Evolutionary conservation across 768 basidiomycete species (phyloP), one percentile per base, ranked within the genome.

Genomic region (Tricholomella constricta): DNA sequence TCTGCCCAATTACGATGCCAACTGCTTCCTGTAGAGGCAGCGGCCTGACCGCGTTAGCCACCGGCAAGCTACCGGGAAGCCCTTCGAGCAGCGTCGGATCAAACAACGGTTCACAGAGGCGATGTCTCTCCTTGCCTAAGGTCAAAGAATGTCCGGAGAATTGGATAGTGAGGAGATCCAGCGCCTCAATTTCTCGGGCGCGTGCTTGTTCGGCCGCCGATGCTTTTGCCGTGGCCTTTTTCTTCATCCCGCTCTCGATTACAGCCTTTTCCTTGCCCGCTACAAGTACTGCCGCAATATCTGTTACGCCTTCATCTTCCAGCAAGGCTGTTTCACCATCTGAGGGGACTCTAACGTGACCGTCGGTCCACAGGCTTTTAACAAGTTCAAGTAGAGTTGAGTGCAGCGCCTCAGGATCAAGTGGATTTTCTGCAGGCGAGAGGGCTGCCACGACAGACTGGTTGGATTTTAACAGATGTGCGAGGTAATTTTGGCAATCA

Each of bases 231-330:
- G 77, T 85, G 22, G 81, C 79, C 58, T 86, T 86, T 65, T 87
- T 89, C 72, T 89, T 91, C 74, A 86, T 87, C 17, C 85, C 88
- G 55, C 83, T 84, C 68, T 94, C 91, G 55, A 95, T 94, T 29
- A 94, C 83, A 0, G 91, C 89, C 59, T 87, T 85, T 69, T 94
- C 94, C 64, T 88, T 90, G n/a, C 94, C 94, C 7, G 91, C 90
- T 27, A 93, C 89, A 38, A 96, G 77, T 41, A 91, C 85, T 7
- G 94, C 91, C 6, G 94, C 94, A 52, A 95, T 92, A 65, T 96
- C 91, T 15, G 89, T 91, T 22, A 92, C 75, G 3, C 91, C 94
- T 56, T 94, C 93, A 51, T 93, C 91, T 55, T 91, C 91, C 14
- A 73, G 74, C 31, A 72, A 46, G 6, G 79, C 81, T 2, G 83